Base-by-base conservation (phyloP, 2,329 filamentous ascomycete genomes). In the Parastagonospora avenae region DNA sequence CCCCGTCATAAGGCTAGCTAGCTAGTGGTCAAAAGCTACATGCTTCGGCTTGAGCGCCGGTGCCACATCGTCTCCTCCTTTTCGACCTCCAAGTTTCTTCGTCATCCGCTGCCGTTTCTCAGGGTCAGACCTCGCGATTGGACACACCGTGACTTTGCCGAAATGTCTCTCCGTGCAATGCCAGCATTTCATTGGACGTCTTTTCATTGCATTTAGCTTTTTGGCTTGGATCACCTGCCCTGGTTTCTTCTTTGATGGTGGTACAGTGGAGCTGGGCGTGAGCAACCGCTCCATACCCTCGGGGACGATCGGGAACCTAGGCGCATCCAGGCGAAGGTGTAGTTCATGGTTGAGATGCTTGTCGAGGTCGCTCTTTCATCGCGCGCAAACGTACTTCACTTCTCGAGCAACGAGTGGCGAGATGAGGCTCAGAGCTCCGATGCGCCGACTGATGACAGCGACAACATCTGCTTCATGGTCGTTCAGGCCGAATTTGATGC, bases 131-230 rank as follows among this genome's bases (percentile, higher is more conserved):
- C 32, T 27, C 31, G 31, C 42, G 19, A 44, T 37, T n/a, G 50
- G 54, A 38, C 57, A 60, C 8, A 59, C 24, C 2, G 43, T 35
- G 40, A 59, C 52, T 1, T 35, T 38, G 4, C 44, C 16, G 2
- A 9, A 8, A 30, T 63, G 57, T 40, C 60, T 50, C 42, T 52
- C 49, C n/a, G 16, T 51, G 30, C 57, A 63, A 14, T 42, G 43
- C 51, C 54, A 57, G 33, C 59, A 62, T 41, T 55, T 62, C 2
- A 11, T 33, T 12, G 48, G 43, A 27, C 52, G 30, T 10, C 16
- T 16, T 16, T 30, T 47, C 28, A 30, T 12, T 40, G 29, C 44
- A 30, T 16, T 33, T 27, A 19, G 5, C 11, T 29, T 11, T 12
- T 15, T 36, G 12, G 16, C 16, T 11, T 29, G 27, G 8, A 33